phyloP scores from a whole-genome alignment of 805 yeast species.

The Lipomyces chichibuensis region DNA sequence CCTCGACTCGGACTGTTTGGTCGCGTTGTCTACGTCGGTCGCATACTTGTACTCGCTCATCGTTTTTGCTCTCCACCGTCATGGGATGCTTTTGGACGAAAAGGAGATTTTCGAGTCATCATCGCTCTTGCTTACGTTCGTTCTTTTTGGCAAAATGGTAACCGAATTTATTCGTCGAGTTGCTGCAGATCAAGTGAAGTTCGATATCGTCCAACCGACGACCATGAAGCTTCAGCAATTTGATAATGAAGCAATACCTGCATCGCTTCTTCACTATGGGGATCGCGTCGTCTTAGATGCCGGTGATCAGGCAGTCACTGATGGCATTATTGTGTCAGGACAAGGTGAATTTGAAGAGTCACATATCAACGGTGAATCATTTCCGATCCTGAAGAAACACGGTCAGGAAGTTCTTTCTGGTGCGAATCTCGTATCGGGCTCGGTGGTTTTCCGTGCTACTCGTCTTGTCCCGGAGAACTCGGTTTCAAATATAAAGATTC shows the following conservation, averaged over 20 bases:
- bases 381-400: slow-evolving; percentile 57
- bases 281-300: slow-evolving; percentile 13
- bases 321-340: slow-evolving; percentile 71
- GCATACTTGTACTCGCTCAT: slow-evolving; percentile 25
- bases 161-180: slow-evolving; percentile 9
- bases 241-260: slow-evolving; percentile 1
- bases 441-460: slow-evolving; percentile 58
- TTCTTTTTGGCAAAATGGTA: slow-evolving; percentile 20
- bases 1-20: slow-evolving; percentile 24
- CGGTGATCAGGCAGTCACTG: slow-evolving; percentile 44
- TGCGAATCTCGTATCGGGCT: slow-evolving; percentile 58
- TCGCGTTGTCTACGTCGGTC: slow-evolving; percentile 20
- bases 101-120: slow-evolving; percentile 21
- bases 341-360: slow-evolving; percentile 83
- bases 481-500: slow-evolving; percentile 65
- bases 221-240: slow-evolving; percentile 6
- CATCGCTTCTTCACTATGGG: slow-evolving; percentile 18
- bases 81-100: slow-evolving; percentile 4
- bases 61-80: slow-evolving; percentile 12
- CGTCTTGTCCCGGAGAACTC: slow-evolving; percentile 42
- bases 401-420: slow-evolving; percentile 76
- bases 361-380: slow-evolving; percentile 81
- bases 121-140: slow-evolving; percentile 21
- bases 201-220: slow-evolving; percentile 18
- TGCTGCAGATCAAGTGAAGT: slow-evolving; percentile 15